These are phyloP conservation scores for Amylocarpus encephaloides DNA, from an alignment of 2,329 filamentous ascomycete species.

Conservation along the genomic window DNA sequence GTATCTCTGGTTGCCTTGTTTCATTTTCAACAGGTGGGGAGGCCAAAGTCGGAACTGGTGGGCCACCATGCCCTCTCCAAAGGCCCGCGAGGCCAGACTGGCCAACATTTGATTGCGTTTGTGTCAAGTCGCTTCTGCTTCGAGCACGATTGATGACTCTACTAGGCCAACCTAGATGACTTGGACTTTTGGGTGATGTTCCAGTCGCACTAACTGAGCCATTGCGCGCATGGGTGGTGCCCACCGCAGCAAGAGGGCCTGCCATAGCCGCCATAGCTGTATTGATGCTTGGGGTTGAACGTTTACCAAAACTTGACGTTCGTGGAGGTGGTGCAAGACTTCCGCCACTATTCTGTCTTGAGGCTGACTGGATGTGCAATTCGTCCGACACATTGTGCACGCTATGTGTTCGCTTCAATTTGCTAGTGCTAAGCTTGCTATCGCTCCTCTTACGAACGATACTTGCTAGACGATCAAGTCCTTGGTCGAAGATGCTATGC, in stretches of 20 bases:
- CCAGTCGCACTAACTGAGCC: conserved; percentile 51
- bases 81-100: conserved; percentile 43
- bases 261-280: conserved; percentile 52
- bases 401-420: conserved; percentile 28
- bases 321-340: conserved; percentile 45
- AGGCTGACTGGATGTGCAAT: conserved; percentile 26
- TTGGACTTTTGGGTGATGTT: conserved; percentile 43
- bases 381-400: conserved; percentile 24
- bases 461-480: conserved; percentile 24
- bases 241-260: conserved; percentile 47
- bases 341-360: conserved; percentile 29
- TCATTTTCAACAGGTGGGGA: conserved; percentile 36
- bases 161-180: conserved; percentile 33
- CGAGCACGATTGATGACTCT: conserved; percentile 43
- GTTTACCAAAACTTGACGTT: conserved; percentile 43
- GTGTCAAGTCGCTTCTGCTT: conserved; percentile 50
- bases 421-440: conserved; percentile 27
- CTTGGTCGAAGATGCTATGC: conserved; percentile 47
- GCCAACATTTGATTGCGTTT: conserved; percentile 26
- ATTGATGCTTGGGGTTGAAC: conserved; percentile 51
- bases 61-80: conserved; percentile 51
- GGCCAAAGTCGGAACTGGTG: conserved; percentile 49
- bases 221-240: conserved; percentile 49
- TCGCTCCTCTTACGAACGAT: conserved; percentile 29
- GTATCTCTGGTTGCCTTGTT: conserved; percentile 27